Conservation (phyloP, 2,329 filamentous ascomycete species). For the Neofusicoccum laricinum region DNA sequence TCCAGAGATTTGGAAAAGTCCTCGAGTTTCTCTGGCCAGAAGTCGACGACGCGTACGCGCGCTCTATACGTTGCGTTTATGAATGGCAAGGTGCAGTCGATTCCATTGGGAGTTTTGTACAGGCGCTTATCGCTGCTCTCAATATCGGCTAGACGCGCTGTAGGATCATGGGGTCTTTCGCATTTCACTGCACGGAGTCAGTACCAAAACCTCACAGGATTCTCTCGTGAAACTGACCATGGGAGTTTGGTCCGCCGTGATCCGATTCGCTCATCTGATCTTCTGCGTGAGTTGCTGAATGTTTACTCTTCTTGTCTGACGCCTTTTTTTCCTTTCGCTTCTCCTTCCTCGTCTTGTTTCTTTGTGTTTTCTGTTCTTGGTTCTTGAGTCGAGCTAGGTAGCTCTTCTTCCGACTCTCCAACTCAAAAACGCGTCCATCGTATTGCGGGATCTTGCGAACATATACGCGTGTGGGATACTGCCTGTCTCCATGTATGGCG, state of each 20-base stretch:
- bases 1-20: conserved; percentile 62
- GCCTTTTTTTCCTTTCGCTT: conserved; percentile 33
- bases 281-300: conserved; percentile 27
- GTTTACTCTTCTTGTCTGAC: conserved; percentile 34
- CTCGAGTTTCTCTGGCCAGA: conserved; percentile 65
- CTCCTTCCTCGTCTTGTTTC: conserved; percentile 35
- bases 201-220: too few relatives aligned
- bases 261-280: conserved; percentile 16
- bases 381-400: not conserved
- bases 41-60: conserved; percentile 77
- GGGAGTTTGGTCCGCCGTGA: conserved; percentile 29
- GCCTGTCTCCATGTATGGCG: conserved; percentile 61
- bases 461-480: conserved; percentile 52
- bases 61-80: conserved; percentile 68
- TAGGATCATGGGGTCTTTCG: not conserved
- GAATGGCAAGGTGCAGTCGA: conserved; percentile 62
- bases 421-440: conserved; percentile 49
- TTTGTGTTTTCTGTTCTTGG: not conserved
- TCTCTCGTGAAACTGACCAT: conserved; percentile 34
- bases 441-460: conserved; percentile 51
- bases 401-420: conserved; percentile 28
- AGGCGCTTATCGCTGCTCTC: not conserved
- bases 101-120: conserved; percentile 28
- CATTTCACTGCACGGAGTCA: not conserved
- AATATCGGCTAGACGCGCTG: not conserved